phyloP scores from a whole-genome alignment of 2,329 filamentous ascomycete species.

The Penicillium sp. region DNA sequence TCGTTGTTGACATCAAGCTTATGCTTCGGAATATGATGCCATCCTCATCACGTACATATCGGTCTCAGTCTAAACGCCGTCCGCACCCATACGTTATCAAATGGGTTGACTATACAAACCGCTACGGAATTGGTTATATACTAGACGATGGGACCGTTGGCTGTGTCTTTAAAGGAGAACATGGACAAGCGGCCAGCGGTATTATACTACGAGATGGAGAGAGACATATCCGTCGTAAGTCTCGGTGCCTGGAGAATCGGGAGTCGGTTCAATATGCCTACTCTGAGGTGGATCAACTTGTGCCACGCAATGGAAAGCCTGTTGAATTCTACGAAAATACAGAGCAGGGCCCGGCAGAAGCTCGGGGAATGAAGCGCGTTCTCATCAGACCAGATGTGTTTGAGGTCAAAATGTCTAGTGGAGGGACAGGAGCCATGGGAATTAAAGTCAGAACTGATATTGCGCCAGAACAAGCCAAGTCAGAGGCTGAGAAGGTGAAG shows the following conservation, averaged over 20 bases:
- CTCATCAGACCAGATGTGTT: slow-evolving; percentile 40
- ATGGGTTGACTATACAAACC: slow-evolving; percentile 52
- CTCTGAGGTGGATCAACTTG: slow-evolving; percentile 40
- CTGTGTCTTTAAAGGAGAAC: slow-evolving; percentile 47
- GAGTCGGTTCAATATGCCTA: slow-evolving; percentile 28
- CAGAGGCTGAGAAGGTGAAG: slow-evolving; percentile 46
- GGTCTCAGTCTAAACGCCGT: slow-evolving; percentile 23
- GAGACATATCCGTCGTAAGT: slow-evolving; percentile 43
- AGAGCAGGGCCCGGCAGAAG: slow-evolving; percentile 28
- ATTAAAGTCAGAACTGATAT: slow-evolving; percentile 32
- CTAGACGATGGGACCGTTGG: slow-evolving; percentile 49
- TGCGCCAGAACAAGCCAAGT: slow-evolving; percentile 30
- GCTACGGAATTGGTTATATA: slow-evolving; percentile 50
- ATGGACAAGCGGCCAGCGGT: slow-evolving; percentile 41
- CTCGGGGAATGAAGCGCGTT: slow-evolving; percentile 38
- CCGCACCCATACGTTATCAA: slow-evolving; percentile 48
- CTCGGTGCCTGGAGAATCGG: slow-evolving; percentile 33
- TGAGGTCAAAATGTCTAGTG: slow-evolving; percentile 30
- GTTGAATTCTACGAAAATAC: slow-evolving; percentile 49
- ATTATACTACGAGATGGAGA: slow-evolving; percentile 46
- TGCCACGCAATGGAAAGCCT: slow-evolving; percentile 38
- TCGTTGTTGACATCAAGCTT: slow-evolving; percentile 35
- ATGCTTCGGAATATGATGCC: slow-evolving; percentile 36
- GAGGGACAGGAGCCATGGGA: slow-evolving; percentile 20
- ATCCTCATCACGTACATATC: slow-evolving; percentile 26